Base-by-base conservation (phyloP, 2,329 filamentous ascomycete species). In the Pseudogymnoascus sp. region DNA sequence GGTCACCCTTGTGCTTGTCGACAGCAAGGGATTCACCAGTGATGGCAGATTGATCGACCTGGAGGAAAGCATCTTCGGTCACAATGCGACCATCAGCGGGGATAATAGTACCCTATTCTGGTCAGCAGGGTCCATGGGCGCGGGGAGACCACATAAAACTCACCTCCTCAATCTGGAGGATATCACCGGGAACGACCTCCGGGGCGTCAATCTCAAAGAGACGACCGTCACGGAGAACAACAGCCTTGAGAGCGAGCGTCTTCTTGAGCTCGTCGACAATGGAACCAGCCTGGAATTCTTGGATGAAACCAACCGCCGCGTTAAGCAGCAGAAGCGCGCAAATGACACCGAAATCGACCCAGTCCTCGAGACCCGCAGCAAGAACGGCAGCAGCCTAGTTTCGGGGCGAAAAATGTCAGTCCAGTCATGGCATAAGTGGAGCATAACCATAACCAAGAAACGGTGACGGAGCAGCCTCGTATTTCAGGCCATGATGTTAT, bases 341-440 rank as follows among this genome's bases (percentile, higher is more conserved):
- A 69, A 96, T 96, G 72, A 96, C 91, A 81, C 90, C 91, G 72
- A 96, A 93, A 79, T 96, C 91, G 67, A 96, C 89, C 91, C 91
- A 96, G 71, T 94, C 89, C 76, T 89, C 77, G 42, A 96, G 84
- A 85, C 89, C 90, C 65, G 88, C 90, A 73, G 91, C 91, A 63
- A 95, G 83, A 71, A 92, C 80, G 68, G 89, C 89, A 65, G 90
- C 89, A 76, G 75, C 75, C 75, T 77, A 69, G 27, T 58, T 15
- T 66, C 17, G 58, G 63, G 62, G 67, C 64, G 17, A 60, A 25
- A 35, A 25, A 27, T 36, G 44, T 59, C 35, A 59, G 60, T 59
- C 35, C 31, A 59, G 17, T 51, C 17, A 38, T 60, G 33, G n/a
- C 12, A 59, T 15, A 59, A 33, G 31, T 25, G 58, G 25, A 35